Base-by-base conservation (phyloP, 2,329 filamentous ascomycete genomes). In the Immersiporthe knoxdaviesiana region DNA sequence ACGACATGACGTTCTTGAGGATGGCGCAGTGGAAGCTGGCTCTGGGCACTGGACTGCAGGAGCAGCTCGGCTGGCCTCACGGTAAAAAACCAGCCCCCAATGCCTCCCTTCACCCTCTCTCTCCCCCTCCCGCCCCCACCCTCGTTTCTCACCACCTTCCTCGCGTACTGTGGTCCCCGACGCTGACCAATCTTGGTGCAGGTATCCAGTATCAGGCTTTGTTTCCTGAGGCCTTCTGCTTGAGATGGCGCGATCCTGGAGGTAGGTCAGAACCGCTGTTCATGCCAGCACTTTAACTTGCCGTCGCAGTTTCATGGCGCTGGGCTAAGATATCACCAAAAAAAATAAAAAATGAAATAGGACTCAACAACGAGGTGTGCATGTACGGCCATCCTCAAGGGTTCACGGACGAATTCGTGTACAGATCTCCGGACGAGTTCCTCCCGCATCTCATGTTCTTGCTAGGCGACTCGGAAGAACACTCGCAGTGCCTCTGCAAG, bases 371-470 rank as follows among this genome's bases (percentile, higher is more conserved):
- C 24, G 47, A 71, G 61, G 60, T 56, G 3, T 66, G 64, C 44
- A 59, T 71, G 39, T 71, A 65, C n/a, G 70, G 70, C 16, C 67
- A 71, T 24, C 64, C 67, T 3, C 59, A 62, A 44, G 67, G 66
- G 47, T 69, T 64, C 56, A 61, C 70, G 2, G 70, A 71, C 30
- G 67, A 69, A 16, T 71, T 72, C 78, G 79, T 85, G 4, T 87
- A 83, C 74, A 85, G 84, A 74, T 84, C 82, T 58, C 84, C 85
- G 0, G 83, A 85, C 68, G 85, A 87, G 71, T 85, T 87, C 69
- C 83, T 81, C 5, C 77, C 84, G 11, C 85, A 87, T 71, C 72
- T 85, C 32, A 78, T 87, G 63, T 87, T 84, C 84, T 80, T 87
- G 2, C 76, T 84, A 10, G 84, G 84, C 39, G 74, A 77, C 21